Base-by-base conservation (phyloP, 1,284 basidiomycete species). In the Waitea zeae region DNA sequence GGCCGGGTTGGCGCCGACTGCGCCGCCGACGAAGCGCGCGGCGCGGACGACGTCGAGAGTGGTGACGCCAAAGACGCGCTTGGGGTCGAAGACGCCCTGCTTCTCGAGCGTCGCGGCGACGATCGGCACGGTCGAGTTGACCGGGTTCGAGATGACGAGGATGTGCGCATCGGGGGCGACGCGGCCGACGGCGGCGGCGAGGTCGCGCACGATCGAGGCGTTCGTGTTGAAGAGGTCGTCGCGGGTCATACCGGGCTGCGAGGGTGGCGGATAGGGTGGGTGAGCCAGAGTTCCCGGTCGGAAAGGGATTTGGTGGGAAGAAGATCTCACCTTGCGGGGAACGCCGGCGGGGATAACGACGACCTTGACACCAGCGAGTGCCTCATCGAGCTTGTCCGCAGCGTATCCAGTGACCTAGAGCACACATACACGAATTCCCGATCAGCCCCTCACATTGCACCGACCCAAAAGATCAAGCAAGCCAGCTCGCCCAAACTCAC, bases 221-320 rank as follows among this genome's bases (percentile, higher is more conserved):
- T 93, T 92, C 44, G 86, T 90, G 66, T 92, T 93, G 79, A 98
- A 99, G 42, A 99, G 84, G 57, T 98, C 93, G 56, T 99, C 93
- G 63, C 95, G 88, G 60, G 81, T 88, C 89, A 89, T 88, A 77
- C 80, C 20, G 38, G 44, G 35, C 48, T 50, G 39, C 42, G 56
- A 15, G 15, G 29, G 15, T 26, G 9, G 7, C 24, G n/a, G 7
- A 26, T 26, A n/a, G n/a, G 9, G 24, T 26, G 7, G 9, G 24
- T n/a, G n/a, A n/a, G n/a, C n/a, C n/a, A n/a, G n/a, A n/a, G n/a
- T n/a, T n/a, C n/a, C 34, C 14, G 39, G 13, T n/a, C n/a, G n/a
- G n/a, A n/a, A n/a, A n/a, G n/a, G n/a, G n/a, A n/a, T n/a, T 36
- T 39, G 34, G 41, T 59, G 38, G 54, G 53, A 48, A 30, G 44